Evolutionary conservation across 257 asterid species (phyloP).

Genomic region (Datura wrightii): DNA sequence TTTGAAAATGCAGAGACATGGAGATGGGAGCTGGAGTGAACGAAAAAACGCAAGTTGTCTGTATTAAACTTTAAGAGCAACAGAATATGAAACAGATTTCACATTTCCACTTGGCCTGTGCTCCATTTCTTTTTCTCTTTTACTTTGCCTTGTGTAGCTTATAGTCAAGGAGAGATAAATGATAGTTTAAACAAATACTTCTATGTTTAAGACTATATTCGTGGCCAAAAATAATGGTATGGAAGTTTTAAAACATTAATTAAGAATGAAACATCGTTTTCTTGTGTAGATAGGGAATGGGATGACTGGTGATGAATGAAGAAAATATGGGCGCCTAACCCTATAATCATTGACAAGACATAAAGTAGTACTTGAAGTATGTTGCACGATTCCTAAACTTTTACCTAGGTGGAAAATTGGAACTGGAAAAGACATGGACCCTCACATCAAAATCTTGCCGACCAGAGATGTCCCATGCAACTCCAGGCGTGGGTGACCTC

Average conservation of each 20-base stretch:
- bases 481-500: conserved; percentile 28
- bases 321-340: conserved; percentile 2
- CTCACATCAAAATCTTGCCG: neutral
- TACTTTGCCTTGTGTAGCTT: neutral
- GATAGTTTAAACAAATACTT: too few relatives aligned
- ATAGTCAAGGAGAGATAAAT: neutral
- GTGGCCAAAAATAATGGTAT: neutral
- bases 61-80: neutral
- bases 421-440: conserved; percentile 16
- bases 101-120: neutral
- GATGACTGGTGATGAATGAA: neutral
- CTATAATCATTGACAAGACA: neutral
- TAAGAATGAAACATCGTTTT: neutral
- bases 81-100: conserved; percentile 20
- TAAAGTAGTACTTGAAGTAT: conserved; percentile 23
- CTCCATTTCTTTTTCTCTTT: neutral
- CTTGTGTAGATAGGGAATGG: conserved; percentile 13
- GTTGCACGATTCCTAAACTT: conserved; percentile 21
- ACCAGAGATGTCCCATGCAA: conserved; percentile 27
- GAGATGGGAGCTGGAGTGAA: conserved; percentile 31
- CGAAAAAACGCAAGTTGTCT: neutral
- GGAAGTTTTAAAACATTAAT: neutral
- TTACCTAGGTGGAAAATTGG: neutral
- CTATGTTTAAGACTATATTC: neutral
- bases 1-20: conserved; percentile 57